Evolutionary conservation across 2,329 filamentous ascomycete genomes (phyloP), one percentile per base, ranked within the genome.

Genomic region (Fusarium verrucosum): DNA sequence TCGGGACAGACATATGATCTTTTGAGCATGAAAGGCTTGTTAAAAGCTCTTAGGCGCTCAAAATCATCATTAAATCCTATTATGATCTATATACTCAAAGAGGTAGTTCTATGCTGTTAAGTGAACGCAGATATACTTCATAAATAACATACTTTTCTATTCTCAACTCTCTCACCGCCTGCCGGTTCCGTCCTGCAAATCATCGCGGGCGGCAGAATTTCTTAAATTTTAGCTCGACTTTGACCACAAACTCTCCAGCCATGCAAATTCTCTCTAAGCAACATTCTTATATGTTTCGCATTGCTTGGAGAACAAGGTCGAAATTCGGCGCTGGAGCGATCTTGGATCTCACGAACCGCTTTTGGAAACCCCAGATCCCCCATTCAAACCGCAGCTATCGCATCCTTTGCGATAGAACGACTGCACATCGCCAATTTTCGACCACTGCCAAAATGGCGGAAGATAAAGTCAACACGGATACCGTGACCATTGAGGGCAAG

Each of bases 401-500:
- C 45, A 22, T 42, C 10, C 22, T 50, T 50, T 37, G 41, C 47
- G 47, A 53, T 46, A 47, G 40, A 30, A 26, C 49, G 42, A 41
- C 28, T 43, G 23, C 53, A 37, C 50, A 56, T 50, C 50, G 52
- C 38, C 33, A 51, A 23, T 69, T 72, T 50, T 68, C 63, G 23
- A 66, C 58, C 25, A 66, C 61, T 16, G 40, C 51, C 38, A 69
- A 57, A 28, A 72, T 72, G 70, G 66, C 62, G 35, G 47, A 44
- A 28, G 60, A 68, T 10, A 53, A 62, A 10, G 49, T 58, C 11
- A 56, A 57, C 28, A 59, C 56, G 13, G 67, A 73, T 26, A 69
- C 66, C 10, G 69, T 75, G 35, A 72, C 73, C 37, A 63, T 70
- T 20, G 77, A 83, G 56, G 84, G 81, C 33, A 79, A 82, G 69